Base-by-base conservation (phyloP, 2,329 filamentous ascomycete genomes). In the Monosporascus ibericus region DNA sequence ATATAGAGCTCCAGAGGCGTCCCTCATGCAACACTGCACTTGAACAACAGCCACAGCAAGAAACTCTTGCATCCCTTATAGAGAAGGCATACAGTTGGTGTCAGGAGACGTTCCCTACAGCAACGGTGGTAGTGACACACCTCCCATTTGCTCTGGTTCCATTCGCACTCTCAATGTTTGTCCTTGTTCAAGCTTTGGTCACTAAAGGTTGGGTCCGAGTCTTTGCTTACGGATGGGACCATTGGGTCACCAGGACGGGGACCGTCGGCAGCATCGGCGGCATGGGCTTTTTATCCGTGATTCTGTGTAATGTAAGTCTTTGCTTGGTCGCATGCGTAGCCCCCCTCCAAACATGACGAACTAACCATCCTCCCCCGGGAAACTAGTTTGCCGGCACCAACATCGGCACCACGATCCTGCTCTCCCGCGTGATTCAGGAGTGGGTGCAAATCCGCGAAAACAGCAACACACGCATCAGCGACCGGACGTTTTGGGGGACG, bases 141-240 rank as follows among this genome's bases (percentile, higher is more conserved):
- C 72, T 90, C 2, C 87, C 87, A 0, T 80, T 86, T 50, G 77
- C 84, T 0, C 76, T 90, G 0, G 75, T 90, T 0, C 86, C 87
- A 0, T 90, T 90, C 60, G 82, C 86, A 0, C 83, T 90, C 52
- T 75, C 79, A 55, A 90, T 90, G 86, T 90, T 90, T 55, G 76
- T 90, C 9, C 76, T 90, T 0, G 86, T 90, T 0, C 86, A 90
- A 62, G 85, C 79, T 0, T 69, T 90, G 1, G 86, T 87, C 0
- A 88, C 83, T 0, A 89, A 87, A 57, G 86, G 87, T 11, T 90
- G 87, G 87, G 82, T 90, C 0, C 77, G 79, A 0, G 84, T 89
- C 0, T 90, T 90, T 59, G 86, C 86, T 0, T 75, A 87, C 48
- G 86, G 86, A 1, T 90, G 86, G 86, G 79, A 87, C 52, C 81